Percentiles rank a stretch among this genome's conserved stretches.
phyloP scores from a whole-genome alignment of 306 rosid genomes.

The Inga leiocalycina region DNA sequence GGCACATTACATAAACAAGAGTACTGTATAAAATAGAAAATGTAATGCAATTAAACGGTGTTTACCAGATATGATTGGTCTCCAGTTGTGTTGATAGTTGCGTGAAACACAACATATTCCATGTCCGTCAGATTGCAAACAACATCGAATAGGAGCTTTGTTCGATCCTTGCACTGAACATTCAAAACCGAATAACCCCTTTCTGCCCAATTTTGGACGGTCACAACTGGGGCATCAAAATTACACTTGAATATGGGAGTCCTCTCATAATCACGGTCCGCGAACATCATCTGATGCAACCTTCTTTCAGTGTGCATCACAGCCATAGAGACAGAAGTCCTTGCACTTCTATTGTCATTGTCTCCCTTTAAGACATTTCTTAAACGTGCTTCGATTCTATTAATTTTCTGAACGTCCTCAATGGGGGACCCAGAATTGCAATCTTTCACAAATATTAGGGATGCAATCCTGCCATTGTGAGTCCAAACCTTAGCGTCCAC shows the following conservation, averaged over 20 bases:
- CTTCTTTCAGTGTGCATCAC: constrained; percentile 82
- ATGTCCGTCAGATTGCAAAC: constrained; percentile 91
- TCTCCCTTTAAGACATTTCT: constrained; percentile 87
- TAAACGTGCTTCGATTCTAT: constrained; percentile 66
- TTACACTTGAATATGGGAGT: constrained; percentile 56
- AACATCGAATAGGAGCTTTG: constrained; percentile 78
- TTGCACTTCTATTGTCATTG: constrained; percentile 81
- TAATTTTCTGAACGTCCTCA: constrained; percentile 70
- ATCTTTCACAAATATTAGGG: constrained; percentile 70
- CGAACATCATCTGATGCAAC: constrained; percentile 96
- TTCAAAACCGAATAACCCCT: constrained; percentile 85
- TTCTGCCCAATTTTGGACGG: constrained; percentile 84
- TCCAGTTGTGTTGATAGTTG: constrained; percentile 63
- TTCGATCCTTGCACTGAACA: constrained; percentile 86
- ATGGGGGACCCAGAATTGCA: constrained; percentile 67
- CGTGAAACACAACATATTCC: constrained; percentile 94
- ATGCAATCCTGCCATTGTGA: constrained; percentile 91
- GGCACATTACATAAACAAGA: constrained; percentile 2
- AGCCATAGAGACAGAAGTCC: constrained; percentile 65
- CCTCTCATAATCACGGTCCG: constrained; percentile 80
- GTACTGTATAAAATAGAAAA: not conserved
- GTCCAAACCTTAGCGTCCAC: constrained; percentile 97
- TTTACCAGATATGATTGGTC: constrained; percentile 71
- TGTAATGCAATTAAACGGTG: not conserved
- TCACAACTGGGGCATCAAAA: constrained; percentile 54